phyloP scores from a whole-genome alignment of 805 yeast species.

The Dipodascopsis tothii region DNA sequence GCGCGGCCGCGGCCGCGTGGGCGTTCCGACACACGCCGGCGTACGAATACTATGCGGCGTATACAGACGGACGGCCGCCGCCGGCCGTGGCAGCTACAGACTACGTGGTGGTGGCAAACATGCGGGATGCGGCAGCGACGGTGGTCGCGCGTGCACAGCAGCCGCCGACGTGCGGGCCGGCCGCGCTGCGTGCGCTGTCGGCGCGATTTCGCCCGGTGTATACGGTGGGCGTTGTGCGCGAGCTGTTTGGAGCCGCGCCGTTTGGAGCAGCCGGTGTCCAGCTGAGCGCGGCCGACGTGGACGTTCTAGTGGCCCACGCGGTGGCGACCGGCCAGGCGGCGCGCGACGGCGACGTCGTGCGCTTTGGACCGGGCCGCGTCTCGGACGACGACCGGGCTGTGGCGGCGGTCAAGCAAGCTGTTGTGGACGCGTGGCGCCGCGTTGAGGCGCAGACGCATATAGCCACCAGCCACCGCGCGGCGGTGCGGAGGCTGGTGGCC shows the following conservation, averaged over 20 bases:
- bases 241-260: constrained; percentile 8
- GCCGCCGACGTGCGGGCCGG: background rate
- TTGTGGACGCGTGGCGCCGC: constrained; percentile 3
- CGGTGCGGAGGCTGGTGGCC: constrained; percentile 4
- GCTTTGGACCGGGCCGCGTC: constrained; percentile 2
- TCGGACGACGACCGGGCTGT: constrained; percentile 16
- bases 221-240: constrained; percentile 10
- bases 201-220: constrained; percentile 6
- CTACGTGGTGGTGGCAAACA: constrained; percentile 12
- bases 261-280: constrained; percentile 3
- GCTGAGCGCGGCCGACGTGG: too few relatives aligned
- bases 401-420: constrained; percentile 6
- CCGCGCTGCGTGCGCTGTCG: background rate
- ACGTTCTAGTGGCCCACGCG: too few relatives aligned
- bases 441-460: constrained; percentile 2
- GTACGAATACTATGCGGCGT: constrained; percentile 6
- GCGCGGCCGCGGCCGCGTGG: constrained; percentile 7
- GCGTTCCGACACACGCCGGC: constrained; percentile 8
- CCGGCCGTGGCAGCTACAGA: constrained; percentile 8
- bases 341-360: too few relatives aligned
- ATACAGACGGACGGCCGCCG: too few relatives aligned
- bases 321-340: too few relatives aligned
- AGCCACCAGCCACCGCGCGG: constrained; percentile 4
- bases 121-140: constrained; percentile 11
- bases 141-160: constrained; percentile 6